Evolutionary conservation across 2,329 filamentous ascomycete species (phyloP).

Genomic region (Sporothrix pseudoabietina): DNA sequence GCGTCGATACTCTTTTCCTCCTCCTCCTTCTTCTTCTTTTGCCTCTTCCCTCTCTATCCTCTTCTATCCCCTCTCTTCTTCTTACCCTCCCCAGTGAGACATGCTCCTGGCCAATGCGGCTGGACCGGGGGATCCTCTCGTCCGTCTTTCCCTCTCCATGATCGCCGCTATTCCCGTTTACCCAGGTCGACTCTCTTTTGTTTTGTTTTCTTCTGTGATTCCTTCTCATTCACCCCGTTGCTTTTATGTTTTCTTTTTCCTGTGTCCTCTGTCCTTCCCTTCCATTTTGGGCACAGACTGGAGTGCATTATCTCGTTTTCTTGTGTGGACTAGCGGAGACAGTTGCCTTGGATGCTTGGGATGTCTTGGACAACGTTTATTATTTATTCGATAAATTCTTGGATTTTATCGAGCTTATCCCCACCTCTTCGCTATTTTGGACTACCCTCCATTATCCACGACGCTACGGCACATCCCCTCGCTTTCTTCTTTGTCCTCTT

Average conservation of each 20-base stretch:
- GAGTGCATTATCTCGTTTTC: not conserved
- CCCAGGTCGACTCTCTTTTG: not conserved
- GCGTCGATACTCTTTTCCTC: not conserved
- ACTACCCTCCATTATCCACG: not conserved
- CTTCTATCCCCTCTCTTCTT: not conserved
- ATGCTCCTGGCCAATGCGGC: not conserved
- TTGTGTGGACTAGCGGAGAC: not conserved
- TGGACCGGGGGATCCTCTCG: not conserved
- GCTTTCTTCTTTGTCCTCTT: slow-evolving; percentile 18
- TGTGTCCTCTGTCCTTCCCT: not conserved
- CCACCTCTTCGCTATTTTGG: no score
- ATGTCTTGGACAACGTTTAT: not conserved
- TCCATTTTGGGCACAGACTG: not conserved
- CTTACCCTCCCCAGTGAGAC: not conserved
- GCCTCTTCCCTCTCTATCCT: not conserved
- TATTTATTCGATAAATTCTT: not conserved
- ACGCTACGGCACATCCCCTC: not conserved
- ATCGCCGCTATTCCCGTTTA: slow-evolving; percentile 15
- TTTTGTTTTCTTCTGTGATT: not conserved
- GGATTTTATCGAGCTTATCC: not conserved
- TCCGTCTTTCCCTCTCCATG: not conserved
- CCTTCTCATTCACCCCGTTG: not conserved
- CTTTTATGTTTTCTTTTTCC: not conserved
- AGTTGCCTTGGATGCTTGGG: not conserved
- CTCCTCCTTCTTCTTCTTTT: not conserved